Conservation (phyloP, 192 early-diverging fungal species). For the Gonapodya sp. region DNA sequence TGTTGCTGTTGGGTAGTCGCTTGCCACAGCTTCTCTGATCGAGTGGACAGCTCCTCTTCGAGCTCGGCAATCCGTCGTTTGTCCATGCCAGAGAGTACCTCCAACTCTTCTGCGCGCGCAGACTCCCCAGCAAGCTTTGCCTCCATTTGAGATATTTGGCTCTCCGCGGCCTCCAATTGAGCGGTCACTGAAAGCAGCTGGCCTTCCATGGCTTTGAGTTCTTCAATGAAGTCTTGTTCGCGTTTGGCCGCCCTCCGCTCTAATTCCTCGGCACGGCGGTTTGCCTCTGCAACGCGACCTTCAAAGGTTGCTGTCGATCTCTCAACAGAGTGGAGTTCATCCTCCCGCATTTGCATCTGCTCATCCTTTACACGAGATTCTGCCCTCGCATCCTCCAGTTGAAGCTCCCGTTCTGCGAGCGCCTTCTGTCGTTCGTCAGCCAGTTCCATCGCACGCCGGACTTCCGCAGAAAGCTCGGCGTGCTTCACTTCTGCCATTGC, state of each 20-base stretch:
- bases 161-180: not conserved
- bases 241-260: not conserved
- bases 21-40: not conserved
- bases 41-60: not conserved
- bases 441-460: not conserved
- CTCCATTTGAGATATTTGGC: not conserved
- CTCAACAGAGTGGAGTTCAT: not conserved
- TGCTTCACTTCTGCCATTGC: not conserved
- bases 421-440: not conserved
- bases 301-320: not conserved
- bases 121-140: not conserved
- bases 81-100: not conserved
- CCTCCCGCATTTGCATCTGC: not conserved
- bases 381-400: not conserved
- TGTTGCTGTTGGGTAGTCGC: not conserved
- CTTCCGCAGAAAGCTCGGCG: not conserved
- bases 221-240: not conserved
- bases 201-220: not conserved
- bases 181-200: not conserved
- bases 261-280: not conserved
- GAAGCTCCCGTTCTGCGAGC: not conserved
- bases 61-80: not conserved
- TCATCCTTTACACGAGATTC: not conserved
- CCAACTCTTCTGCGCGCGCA: not conserved
- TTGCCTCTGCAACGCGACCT: not conserved